Conservation (phyloP, 208 protist genomes). For the Leptomonas pyrrhocoris region DNA sequence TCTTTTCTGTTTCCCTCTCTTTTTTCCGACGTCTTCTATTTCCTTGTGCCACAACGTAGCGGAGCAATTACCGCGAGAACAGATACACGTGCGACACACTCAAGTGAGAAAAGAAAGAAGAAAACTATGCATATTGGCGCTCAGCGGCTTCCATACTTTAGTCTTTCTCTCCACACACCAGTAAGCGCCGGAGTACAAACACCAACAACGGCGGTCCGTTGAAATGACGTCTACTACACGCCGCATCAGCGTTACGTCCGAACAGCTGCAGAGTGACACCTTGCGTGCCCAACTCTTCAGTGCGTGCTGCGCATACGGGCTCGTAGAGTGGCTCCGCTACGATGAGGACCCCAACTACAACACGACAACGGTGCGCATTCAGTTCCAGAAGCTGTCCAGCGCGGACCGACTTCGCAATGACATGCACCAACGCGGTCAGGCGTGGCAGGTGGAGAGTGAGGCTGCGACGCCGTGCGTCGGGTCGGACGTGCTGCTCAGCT, state of each 20-base stretch:
- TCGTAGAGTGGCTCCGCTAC: constrained; percentile 57
- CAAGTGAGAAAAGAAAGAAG: no score
- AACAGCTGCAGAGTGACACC: constrained; percentile 49
- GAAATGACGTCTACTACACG: constrained; percentile 34
- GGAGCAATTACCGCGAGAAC: no score
- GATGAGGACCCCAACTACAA: constrained; percentile 63
- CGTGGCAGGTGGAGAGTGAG: constrained; percentile 53
- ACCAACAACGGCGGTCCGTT: background rate
- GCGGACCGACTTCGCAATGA: constrained; percentile 65
- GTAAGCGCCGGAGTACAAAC: no score
- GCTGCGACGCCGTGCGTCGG: constrained; percentile 50
- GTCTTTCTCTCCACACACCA: no score
- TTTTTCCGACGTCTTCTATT: no score
- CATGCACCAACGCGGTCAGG: constrained; percentile 29
- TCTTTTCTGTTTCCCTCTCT: no score
- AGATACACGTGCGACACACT: no score
- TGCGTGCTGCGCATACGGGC: constrained; percentile 66
- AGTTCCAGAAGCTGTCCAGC: constrained; percentile 77
- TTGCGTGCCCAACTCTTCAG: constrained; percentile 60
- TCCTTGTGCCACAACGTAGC: no score
- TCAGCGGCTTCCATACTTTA: no score
- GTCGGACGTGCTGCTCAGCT: constrained; percentile 48
- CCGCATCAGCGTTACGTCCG: constrained; percentile 53
- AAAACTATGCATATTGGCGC: no score
- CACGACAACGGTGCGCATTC: constrained; percentile 49